Base-by-base conservation (phyloP, 179 eudicot genomes). In the Silene coronaria region DNA sequence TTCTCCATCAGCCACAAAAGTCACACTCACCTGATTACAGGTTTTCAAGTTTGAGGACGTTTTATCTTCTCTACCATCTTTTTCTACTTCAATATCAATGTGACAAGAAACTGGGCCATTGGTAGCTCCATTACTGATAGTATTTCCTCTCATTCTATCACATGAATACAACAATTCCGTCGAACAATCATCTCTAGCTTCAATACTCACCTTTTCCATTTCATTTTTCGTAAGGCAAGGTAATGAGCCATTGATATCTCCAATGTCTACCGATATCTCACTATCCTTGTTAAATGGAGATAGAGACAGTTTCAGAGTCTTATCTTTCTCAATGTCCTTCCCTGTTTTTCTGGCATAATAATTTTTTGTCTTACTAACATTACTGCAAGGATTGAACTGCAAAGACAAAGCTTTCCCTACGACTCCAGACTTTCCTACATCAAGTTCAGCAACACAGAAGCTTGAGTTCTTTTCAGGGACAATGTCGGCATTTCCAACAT, bases 71-170 rank as follows among this genome's bases (percentile, higher is more conserved):
- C 5, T 36, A 19, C 10, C 65, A 71, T 60, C 66, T 48, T 74
- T 80, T 78, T 78, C 84, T n/a, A 57, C 67, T 74, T 64, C 78
- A 62, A 24, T 42, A 28, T 80, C 83, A 66, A 24, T 45, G 55
- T 63, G 82, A 77, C 76, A 72, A 80, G 80, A 30, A 62, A 30
- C 36, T 24, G 61, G 32, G 53, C 51, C 67, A 8, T n/a, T 22
- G 51, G 13, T 63, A 36, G 27, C 58, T 70, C 53, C 69, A 28
- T 74, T 45, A 42, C 66, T 30, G 65, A 36, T 65, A 14, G 57
- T 66, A 26, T 70, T 74, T 21, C 65, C 64, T 53, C 27, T 24
- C 63, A 30, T 6, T 21, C 65, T 58, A 42, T n/a, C 57, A 36
- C 61, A 30, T 34, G 74, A 55, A 67, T 59, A 46, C 45, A 71